Evolutionary conservation across 352 stramenopile genomes (phyloP).

Genomic region (Halophytophthora batemanensis): DNA sequence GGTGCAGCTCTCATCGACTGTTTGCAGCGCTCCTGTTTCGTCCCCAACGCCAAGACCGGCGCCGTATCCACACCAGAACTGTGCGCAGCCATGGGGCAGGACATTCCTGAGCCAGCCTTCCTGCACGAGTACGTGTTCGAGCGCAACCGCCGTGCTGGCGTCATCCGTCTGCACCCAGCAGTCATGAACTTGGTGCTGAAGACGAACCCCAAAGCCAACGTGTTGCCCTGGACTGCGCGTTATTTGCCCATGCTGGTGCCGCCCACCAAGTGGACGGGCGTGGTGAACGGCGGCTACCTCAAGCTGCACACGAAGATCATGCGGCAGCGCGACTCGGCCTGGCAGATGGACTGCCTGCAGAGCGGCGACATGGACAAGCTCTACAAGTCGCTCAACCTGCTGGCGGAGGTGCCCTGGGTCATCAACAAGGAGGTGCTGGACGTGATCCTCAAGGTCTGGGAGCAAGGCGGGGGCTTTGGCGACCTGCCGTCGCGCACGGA

Average conservation of each 20-base stretch:
- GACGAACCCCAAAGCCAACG: slow-evolving; percentile 50
- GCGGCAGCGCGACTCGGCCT: slow-evolving; percentile 77
- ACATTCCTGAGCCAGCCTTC: slow-evolving; percentile 47
- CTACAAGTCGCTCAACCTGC: slow-evolving; percentile 90
- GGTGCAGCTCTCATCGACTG: slow-evolving; percentile 75
- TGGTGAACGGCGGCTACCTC: slow-evolving; percentile 92
- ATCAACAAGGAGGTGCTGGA: slow-evolving; percentile 95
- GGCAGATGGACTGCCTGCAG: slow-evolving; percentile 88
- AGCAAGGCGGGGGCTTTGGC: slow-evolving; percentile 88
- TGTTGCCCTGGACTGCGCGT: slow-evolving; percentile 76
- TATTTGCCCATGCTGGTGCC: slow-evolving; percentile 97
- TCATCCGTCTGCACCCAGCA: slow-evolving; percentile 69
- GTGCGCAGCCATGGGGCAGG: slow-evolving; percentile 24
- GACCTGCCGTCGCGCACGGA: slow-evolving; percentile 89
- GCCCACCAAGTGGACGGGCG: slow-evolving; percentile 87
- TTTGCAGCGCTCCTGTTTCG: slow-evolving; percentile 77
- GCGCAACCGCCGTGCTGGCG: slow-evolving; percentile 70
- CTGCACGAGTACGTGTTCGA: slow-evolving; percentile 80
- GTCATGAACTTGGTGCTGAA: slow-evolving; percentile 53
- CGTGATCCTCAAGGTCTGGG: slow-evolving; percentile 90
- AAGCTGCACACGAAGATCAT: slow-evolving; percentile 93
- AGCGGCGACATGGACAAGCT: slow-evolving; percentile 83
- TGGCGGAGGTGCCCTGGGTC: slow-evolving; percentile 92
- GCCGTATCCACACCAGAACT: slow-evolving; percentile 31
- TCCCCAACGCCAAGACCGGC: slow-evolving; percentile 31